Evolutionary conservation across 176 grass and related monocot genomes (phyloP), one percentile per base, ranked within the genome.

Genomic region (Oryza brachyantha): DNA sequence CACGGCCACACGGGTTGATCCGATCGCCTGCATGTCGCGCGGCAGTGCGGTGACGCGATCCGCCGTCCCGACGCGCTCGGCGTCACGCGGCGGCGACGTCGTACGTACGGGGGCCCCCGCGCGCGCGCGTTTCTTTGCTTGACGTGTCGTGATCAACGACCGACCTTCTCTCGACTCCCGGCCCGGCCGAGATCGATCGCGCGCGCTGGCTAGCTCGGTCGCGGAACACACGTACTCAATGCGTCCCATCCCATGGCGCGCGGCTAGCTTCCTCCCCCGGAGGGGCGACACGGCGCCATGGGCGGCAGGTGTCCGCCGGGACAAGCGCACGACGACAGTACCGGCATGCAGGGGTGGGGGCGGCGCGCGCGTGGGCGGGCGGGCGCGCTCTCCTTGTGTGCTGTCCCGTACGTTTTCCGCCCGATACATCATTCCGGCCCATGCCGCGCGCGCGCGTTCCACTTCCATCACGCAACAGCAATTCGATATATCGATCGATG

Each of bases 11-110:
- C 73, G 2, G 25, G 12, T 29, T n/a, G n/a, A n/a, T n/a, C n/a
- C n/a, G 58, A 35, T 61, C 22, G 29, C 61, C 69, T 2, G 31
- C 31, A 79, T 75, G 86, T 36, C 21, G 86, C 76, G 4, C 57
- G 64, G 70, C 76, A 88, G 81, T 84, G 76, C 27, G 10, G 26
- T 40, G 60, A 84, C 76, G 70, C 79, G 46, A 31, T 48, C 74
- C 61, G 80, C 37, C 86, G 80, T 73, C 86, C 39, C 24, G 80
- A 83, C 68, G 86, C 68, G 67, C 86, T 26, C 80, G 86, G 74
- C 79, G 7, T n/a, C n/a, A n/a, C n/a, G n/a, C n/a, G n/a, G n/a
- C n/a, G n/a, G n/a, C n/a, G n/a, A n/a, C n/a, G n/a, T n/a, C n/a
- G n/a, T n/a, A n/a, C n/a, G n/a, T n/a, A n/a, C n/a, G n/a, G n/a